A percentile compares a stretch with the other conserved stretches of the same genome.
phyloP scores from a whole-genome alignment of 1,284 basidiomycete species.

The Sphagnurus paluster region DNA sequence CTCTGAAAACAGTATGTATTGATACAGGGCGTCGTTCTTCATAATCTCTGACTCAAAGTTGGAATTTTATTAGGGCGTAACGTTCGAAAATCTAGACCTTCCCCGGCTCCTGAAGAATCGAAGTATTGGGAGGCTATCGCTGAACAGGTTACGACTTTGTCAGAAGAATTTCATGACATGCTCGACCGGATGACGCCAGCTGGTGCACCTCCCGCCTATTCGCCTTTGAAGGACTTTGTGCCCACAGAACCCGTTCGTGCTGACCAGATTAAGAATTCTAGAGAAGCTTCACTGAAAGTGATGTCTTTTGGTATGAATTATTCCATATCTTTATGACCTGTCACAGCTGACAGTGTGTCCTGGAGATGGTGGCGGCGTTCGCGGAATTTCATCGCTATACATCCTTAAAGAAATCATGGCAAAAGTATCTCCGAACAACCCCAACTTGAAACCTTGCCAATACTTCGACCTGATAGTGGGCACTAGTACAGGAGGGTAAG shows the following conservation, averaged over 20 bases:
- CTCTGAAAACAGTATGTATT: conserved; percentile 22
- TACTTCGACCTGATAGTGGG: conserved; percentile 36
- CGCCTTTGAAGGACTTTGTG: conserved; percentile 12
- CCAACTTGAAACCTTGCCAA: conserved; percentile 28
- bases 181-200: conserved; percentile 9
- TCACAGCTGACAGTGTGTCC: background rate
- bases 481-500: conserved; percentile 34
- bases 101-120: background rate
- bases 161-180: conserved; percentile 10
- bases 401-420: conserved; percentile 32
- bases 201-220: conserved; percentile 10
- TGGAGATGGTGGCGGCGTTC: conserved; percentile 34
- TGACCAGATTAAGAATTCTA: conserved; percentile 3
- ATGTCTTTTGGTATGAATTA: conserved; percentile 28
- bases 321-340: background rate
- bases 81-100: background rate
- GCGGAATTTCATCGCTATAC: conserved; percentile 31
- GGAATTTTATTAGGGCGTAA: background rate
- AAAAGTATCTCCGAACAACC: conserved; percentile 16
- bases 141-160: conserved; percentile 12
- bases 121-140: conserved; percentile 9
- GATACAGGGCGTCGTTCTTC: too few species aligned
- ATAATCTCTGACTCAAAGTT: background rate
- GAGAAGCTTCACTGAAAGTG: conserved; percentile 20
- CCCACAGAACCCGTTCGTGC: conserved; percentile 11